These are phyloP conservation scores for Apiospora sp. DNA, from an alignment of 2,329 filamentous ascomycete genomes.

Conservation along the genomic window DNA sequence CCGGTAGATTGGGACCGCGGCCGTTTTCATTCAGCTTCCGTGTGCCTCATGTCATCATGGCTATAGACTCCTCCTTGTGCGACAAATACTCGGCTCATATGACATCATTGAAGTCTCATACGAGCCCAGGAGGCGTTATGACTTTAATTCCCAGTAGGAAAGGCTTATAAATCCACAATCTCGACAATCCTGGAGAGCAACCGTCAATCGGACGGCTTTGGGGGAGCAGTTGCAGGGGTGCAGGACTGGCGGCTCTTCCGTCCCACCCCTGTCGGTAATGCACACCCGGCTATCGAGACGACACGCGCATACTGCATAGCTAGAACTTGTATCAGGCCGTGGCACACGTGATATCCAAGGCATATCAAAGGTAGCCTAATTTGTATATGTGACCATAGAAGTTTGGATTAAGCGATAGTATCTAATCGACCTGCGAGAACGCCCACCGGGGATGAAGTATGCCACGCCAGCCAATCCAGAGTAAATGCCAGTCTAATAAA, in stretches of 20 bases:
- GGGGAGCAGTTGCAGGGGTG: neutral
- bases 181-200: neutral
- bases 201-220: neutral
- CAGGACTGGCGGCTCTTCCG: neutral
- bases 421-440: neutral
- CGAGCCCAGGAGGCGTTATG: too few species aligned
- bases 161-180: neutral
- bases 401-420: neutral
- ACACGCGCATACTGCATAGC: neutral
- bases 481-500: neutral
- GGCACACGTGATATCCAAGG: too few species aligned
- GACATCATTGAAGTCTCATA: neutral
- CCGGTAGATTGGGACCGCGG: too few species aligned
- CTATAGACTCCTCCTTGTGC: neutral
- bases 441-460: neutral
- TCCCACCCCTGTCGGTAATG: neutral
- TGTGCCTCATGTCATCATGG: neutral
- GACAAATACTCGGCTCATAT: neutral
- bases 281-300: neutral
- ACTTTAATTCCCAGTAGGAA: neutral
- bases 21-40: too few species aligned
- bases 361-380: neutral
- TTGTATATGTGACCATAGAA: neutral
- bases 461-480: neutral
- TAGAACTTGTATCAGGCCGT: neutral